Evolutionary conservation across 139 green algal genomes (phyloP), one percentile per base, ranked within the genome.

Genomic region (Chlorokybus atmophyticus): DNA sequence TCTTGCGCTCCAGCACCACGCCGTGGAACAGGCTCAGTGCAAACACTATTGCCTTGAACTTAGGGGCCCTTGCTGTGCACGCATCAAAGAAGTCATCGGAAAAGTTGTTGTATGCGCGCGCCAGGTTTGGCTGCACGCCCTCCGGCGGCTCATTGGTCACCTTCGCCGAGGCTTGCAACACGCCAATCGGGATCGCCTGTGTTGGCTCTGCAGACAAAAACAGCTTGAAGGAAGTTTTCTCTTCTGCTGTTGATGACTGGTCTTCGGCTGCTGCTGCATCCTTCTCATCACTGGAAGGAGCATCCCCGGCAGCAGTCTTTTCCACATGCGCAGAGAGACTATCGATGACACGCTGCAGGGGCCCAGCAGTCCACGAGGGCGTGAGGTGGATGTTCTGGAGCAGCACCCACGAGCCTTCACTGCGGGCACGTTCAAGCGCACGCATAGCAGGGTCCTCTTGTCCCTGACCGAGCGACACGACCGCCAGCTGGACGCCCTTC

Each of bases 321-420:
- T n/a, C n/a, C n/a, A n/a, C n/a, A n/a, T n/a, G n/a, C n/a, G n/a
- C n/a, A n/a, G n/a, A n/a, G n/a, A n/a, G n/a, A n/a, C n/a, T n/a
- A 29, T 64, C 56, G 14, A 64, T 21, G 23, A 8, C 70, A 60
- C 75, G 74, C 26, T 90, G 81, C 29, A 70, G 56, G 8, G 56
- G 50, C 6, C 56, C 56, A 14, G 10, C 49, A 6, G 56, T 64
- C 56, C 56, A 64, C 14, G 49, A 4, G 56, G 27, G 14, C 14
- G 56, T 64, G 28, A 64, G 31, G 61, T 64, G 56, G 50, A 64
- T 64, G 49, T 63, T 63, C 50, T 63, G 50, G 83, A 95, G 82
- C 73, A 95, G 79, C 64, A 94, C 85, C 87, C 87, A 95, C n/a
- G 84, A 86, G 39, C 87, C 87, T n/a, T 88, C 82, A 62, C 83